Base-by-base conservation (phyloP, 306 rosid genomes). In the Casuarina glauca region DNA sequence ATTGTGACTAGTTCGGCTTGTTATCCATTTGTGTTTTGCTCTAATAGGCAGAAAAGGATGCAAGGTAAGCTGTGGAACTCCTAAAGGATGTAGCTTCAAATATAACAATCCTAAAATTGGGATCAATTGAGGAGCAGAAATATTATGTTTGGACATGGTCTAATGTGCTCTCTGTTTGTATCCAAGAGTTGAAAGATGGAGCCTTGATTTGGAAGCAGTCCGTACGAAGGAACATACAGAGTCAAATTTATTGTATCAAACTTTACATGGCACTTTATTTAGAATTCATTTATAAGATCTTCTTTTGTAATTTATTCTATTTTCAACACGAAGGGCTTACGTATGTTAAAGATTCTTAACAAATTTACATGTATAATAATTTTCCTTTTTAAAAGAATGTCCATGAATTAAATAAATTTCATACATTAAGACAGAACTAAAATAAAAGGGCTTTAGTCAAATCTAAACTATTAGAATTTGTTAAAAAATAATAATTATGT, bases 151-250 rank as follows among this genome's bases (percentile, higher is more conserved):
- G 88, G 55, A 39, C 69, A 41, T 94, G 98, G 98, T 88, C 86
- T 79, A 74, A 84, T 83, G 80, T 94, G 49, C 85, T 84, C 54
- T 76, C 75, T 43, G 78, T 74, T 72, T 94, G 98, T 82, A 82
- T 85, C 76, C 85, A 90, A 86, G 97, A 94, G 80, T 85, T 94
- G 80, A 91, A 85, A 83, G 92, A 94, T 0, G 97, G 98, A 70
- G 88, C 89, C 82, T 70, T 66, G 74, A 86, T 92, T 80, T 92
- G 98, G 98, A 92, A 69, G 86, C 87, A 94, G 73, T 84, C 90
- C 4, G 62, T 82, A 3, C 86, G 82, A 70, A 84, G 82, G 66
- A 88, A 88, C 67, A 83, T 87, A 50, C 90, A 72, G 16, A 77
- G 60, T 85, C 86, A 80, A 74, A 83, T 94, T 26, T 78, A 26